phyloP scores from a whole-genome alignment of 2,329 filamentous ascomycete species.

The Xylariales sp. region DNA sequence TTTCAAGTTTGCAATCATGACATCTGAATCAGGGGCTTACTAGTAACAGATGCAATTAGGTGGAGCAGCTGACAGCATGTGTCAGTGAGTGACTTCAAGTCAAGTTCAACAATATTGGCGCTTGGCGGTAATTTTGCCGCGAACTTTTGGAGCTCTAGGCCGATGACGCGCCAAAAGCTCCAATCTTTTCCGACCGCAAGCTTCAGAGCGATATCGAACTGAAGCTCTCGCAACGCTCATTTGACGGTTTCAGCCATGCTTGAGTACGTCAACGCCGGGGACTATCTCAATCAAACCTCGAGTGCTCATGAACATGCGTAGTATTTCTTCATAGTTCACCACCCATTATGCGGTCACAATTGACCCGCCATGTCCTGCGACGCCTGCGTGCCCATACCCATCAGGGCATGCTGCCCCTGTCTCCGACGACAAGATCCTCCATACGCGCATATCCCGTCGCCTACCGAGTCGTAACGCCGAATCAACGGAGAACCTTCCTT shows the following conservation, averaged over 20 bases:
- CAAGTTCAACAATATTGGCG: no score
- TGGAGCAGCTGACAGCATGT: no score
- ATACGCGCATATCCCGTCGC: slow-evolving; percentile 26
- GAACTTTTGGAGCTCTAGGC: no score
- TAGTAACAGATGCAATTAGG: no score
- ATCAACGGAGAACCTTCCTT: slow-evolving; percentile 55
- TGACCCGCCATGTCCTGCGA: slow-evolving; percentile 35
- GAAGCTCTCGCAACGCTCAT: not conserved
- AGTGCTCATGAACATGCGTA: slow-evolving; percentile 21
- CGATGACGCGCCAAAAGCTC: slow-evolving; percentile 1
- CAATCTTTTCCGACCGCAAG: slow-evolving; percentile 4
- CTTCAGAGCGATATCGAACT: slow-evolving; percentile 1
- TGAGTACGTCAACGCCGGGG: slow-evolving; percentile 18
- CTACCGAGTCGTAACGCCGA: slow-evolving; percentile 18
- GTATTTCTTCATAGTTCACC: slow-evolving; percentile 20
- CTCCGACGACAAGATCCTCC: slow-evolving; percentile 17
- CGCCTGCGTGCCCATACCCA: slow-evolving; percentile 24
- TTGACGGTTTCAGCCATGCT: slow-evolving; percentile 21
- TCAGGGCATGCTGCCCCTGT: slow-evolving; percentile 16
- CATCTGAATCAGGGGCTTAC: no score
- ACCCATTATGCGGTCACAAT: slow-evolving; percentile 31
- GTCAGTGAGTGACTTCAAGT: no score
- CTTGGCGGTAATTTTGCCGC: no score
- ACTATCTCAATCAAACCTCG: slow-evolving; percentile 8
- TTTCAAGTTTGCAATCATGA: no score